Percentiles rank a stretch among this genome's conserved stretches.
These are phyloP conservation scores for Eudorina sp. DNA, from an alignment of 139 green algal genomes.

Conservation along the genomic window DNA sequence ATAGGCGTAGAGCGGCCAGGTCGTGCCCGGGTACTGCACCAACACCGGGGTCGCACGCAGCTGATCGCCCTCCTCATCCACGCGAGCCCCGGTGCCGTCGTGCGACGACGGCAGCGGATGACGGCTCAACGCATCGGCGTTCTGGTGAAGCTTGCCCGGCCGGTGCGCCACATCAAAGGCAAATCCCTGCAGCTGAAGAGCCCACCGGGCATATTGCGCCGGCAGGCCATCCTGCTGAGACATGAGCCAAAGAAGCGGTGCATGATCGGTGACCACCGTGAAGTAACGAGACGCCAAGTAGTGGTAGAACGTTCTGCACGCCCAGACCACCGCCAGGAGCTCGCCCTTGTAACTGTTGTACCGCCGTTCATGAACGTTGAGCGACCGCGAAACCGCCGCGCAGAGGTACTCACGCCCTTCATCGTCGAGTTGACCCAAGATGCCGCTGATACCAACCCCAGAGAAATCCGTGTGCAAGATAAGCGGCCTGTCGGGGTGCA, in stretches of 20 bases:
- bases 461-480: too few relatives aligned
- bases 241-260: conserved; percentile 46
- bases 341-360: conserved; percentile 34
- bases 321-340: conserved; percentile 27
- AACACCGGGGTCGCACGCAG: not conserved
- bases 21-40: not conserved
- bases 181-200: conserved; percentile 37
- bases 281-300: conserved; percentile 23
- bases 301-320: not conserved
- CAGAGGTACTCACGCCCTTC: not conserved
- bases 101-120: not conserved
- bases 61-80: not conserved
- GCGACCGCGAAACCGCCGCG: conserved; percentile 1
- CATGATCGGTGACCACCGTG: conserved; percentile 48
- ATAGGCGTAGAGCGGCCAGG: too few relatives aligned
- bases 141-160: not conserved
- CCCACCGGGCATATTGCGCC: conserved; percentile 49
- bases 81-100: conserved; percentile 11
- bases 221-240: too few relatives aligned
- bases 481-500: not conserved
- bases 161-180: not conserved
- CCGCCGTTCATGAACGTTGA: conserved; percentile 42
- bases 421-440: not conserved
- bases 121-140: not conserved
- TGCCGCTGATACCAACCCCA: not conserved